Conservation (phyloP, 768 basidiomycete species). For the Phallus indusiatus region DNA sequence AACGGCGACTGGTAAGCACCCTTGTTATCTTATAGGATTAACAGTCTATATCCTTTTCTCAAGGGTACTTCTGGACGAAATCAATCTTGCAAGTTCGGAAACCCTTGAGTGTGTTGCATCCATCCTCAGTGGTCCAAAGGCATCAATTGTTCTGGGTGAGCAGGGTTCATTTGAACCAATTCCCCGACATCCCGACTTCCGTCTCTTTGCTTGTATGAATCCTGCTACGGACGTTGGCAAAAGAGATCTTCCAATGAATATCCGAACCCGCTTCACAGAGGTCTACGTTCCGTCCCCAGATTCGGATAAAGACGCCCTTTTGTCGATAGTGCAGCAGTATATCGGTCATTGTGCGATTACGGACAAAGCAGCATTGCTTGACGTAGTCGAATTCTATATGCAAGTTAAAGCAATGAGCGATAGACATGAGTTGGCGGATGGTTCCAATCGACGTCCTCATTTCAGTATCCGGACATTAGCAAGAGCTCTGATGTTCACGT, state of each 20-base stretch:
- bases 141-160: slow-evolving; percentile 90
- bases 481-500: slow-evolving; percentile 83
- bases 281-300: slow-evolving; percentile 94
- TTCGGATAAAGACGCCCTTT: slow-evolving; percentile 78
- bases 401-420: slow-evolving; percentile 70
- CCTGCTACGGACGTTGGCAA: slow-evolving; percentile 98
- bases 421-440: slow-evolving; percentile 77
- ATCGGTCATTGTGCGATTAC: slow-evolving; percentile 75
- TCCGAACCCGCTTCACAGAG: slow-evolving; percentile 89
- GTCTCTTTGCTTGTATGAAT: slow-evolving; percentile 98
- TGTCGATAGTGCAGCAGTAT: slow-evolving; percentile 82
- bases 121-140: slow-evolving; percentile 74
- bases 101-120: slow-evolving; percentile 87
- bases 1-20: slow-evolving; percentile 78
- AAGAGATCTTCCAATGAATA: slow-evolving; percentile 87
- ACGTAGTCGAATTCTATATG: slow-evolving; percentile 85
- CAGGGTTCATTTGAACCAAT: slow-evolving; percentile 85
- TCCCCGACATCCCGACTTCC: slow-evolving; percentile 89
- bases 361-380: slow-evolving; percentile 80
- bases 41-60: background rate
- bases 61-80: slow-evolving; percentile 93
- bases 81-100: slow-evolving; percentile 90
- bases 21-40: background rate
- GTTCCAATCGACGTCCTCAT: slow-evolving; percentile 85
- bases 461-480: slow-evolving; percentile 96